Evolutionary conservation across 2,329 filamentous ascomycete species (phyloP).

Genomic region (Pseudopyrenochaeta lycopersici): DNA sequence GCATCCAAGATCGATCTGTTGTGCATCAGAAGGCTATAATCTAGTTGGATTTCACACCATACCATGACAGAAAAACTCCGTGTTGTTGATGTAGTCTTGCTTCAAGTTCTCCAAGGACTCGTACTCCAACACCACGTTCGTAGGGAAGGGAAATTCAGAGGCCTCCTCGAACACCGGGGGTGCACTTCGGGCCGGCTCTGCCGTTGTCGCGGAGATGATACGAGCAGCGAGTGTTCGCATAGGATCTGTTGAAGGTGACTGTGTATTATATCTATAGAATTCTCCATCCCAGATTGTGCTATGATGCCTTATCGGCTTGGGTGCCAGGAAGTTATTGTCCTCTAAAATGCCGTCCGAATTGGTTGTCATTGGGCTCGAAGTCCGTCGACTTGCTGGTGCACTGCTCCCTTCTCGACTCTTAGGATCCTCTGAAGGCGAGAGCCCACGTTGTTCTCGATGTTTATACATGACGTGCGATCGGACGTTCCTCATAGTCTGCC

Average conservation of each 20-base stretch:
- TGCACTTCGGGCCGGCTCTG: constrained; percentile 29
- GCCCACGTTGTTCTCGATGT: constrained; percentile 33
- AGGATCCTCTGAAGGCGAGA: constrained; percentile 23
- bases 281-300: constrained; percentile 27
- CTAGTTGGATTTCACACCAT: neutral
- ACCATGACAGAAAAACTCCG: constrained; percentile 33
- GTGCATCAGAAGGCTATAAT: constrained; percentile 5
- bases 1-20: constrained; percentile 38
- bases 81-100: constrained; percentile 32
- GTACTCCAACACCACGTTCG: neutral
- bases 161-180: constrained; percentile 29
- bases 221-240: constrained; percentile 32
- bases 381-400: constrained; percentile 19
- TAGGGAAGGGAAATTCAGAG: constrained; percentile 36
- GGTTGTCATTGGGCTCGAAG: constrained; percentile 31
- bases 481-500: constrained; percentile 43
- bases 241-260: constrained; percentile 27
- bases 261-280: constrained; percentile 25
- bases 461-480: constrained; percentile 51
- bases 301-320: constrained; percentile 9
- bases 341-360: constrained; percentile 22
- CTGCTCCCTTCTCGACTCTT: constrained; percentile 27
- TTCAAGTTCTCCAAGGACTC: constrained; percentile 33
- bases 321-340: constrained; percentile 16
- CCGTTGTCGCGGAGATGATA: constrained; percentile 34